Percentiles rank a stretch among this genome's conserved stretches.
These are phyloP conservation scores for Metschnikowia santaceciliae DNA, from an alignment of 805 yeast species.

Conservation along the genomic window DNA sequence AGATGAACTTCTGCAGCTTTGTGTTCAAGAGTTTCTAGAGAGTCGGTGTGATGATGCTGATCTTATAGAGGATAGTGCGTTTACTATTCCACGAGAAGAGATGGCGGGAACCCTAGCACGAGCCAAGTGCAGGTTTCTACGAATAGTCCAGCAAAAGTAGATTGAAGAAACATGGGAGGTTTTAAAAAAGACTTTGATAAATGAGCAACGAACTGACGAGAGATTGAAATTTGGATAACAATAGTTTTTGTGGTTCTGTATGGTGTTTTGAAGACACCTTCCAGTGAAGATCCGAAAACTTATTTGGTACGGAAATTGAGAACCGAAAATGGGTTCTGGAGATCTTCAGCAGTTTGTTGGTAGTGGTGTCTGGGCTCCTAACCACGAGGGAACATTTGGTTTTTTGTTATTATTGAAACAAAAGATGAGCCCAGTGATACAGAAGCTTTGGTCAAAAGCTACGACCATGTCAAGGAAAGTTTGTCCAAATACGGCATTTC, in stretches of 20 bases:
- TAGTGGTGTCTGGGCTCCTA: conserved; percentile 79
- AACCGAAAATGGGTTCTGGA: conserved; percentile 43
- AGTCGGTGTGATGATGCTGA: conserved; percentile 11
- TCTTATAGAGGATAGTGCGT: conserved; percentile 9
- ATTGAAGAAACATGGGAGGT: background rate
- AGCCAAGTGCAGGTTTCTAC: background rate
- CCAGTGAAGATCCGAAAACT: too few species aligned
- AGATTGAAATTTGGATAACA: too few species aligned
- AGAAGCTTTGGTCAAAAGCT: conserved; percentile 24
- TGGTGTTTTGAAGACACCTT: too few species aligned
- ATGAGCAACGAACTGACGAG: too few species aligned
- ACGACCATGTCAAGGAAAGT: conserved; percentile 28
- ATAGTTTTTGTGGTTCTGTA: too few species aligned
- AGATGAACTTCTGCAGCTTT: background rate
- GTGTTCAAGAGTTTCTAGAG: conserved; percentile 7
- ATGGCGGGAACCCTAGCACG: background rate
- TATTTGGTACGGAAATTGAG: conserved; percentile 88
- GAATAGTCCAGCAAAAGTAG: background rate
- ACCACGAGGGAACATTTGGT: conserved; percentile 93
- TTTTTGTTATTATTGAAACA: conserved; percentile 72
- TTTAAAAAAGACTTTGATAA: background rate
- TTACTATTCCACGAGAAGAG: conserved; percentile 6
- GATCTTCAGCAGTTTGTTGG: conserved; percentile 67
- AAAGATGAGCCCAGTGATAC: conserved; percentile 27
- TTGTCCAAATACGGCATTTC: conserved; percentile 88